Evolutionary conservation across 805 yeast species (phyloP).

Genomic region (Candida suzukii): DNA sequence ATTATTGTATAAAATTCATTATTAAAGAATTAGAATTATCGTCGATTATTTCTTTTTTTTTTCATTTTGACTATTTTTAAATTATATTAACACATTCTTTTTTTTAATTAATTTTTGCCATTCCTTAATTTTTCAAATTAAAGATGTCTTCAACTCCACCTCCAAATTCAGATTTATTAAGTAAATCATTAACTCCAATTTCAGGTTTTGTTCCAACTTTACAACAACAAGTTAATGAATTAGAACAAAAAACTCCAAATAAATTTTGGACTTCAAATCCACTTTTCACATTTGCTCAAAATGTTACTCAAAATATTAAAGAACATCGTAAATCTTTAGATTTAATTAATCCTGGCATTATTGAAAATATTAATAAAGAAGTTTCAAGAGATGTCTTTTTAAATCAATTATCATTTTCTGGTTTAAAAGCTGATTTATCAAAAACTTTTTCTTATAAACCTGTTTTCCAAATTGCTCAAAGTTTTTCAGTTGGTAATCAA

Average conservation of each 20-base stretch:
- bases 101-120: too few species aligned
- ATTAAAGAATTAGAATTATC: too few species aligned
- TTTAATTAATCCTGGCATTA: conserved; percentile 87
- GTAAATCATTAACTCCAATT: conserved; percentile 39
- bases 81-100: too few species aligned
- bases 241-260: conserved; percentile 43
- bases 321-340: conserved; percentile 79
- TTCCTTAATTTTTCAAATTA: too few species aligned
- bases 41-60: too few species aligned
- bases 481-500: conserved; percentile 82
- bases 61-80: too few species aligned
- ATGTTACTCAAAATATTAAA: conserved; percentile 62
- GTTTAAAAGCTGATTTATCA: conserved; percentile 92
- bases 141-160: conserved; percentile 7
- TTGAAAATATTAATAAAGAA: conserved; percentile 90
- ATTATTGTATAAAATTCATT: too few species aligned
- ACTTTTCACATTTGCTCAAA: conserved; percentile 69
- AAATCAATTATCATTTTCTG: conserved; percentile 85
- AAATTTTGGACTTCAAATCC: conserved; percentile 81
- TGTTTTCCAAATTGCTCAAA: conserved; percentile 93
- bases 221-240: not conserved
- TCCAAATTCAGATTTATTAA: conserved; percentile 48
- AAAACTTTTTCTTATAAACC: conserved; percentile 89
- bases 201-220: not conserved
- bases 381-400: conserved; percentile 90